These are phyloP conservation scores for Plantago elongata DNA, from an alignment of 257 asterid genomes.

Conservation along the genomic window DNA sequence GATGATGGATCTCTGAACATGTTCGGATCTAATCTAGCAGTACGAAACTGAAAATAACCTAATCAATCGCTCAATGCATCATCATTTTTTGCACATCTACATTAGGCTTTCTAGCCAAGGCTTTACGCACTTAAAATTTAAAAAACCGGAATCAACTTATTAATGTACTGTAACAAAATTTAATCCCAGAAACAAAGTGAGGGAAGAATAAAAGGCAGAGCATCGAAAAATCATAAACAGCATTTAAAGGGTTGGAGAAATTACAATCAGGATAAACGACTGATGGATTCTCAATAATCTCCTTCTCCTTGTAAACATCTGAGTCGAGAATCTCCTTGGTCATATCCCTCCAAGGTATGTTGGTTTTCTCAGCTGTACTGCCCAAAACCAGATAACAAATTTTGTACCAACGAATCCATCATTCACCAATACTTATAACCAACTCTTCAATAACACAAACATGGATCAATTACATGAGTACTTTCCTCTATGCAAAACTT, in stretches of 20 bases:
- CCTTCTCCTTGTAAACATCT: slow-evolving; percentile 73
- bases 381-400: slow-evolving; percentile 29
- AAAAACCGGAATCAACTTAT: too few species aligned
- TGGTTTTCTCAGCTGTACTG: slow-evolving; percentile 96
- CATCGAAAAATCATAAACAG: slow-evolving; percentile 5
- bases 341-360: slow-evolving; percentile 93
- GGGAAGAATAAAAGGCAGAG: background rate
- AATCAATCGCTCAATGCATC: background rate
- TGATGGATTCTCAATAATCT: slow-evolving; percentile 52
- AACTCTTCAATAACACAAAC: too few species aligned
- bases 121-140: too few species aligned
- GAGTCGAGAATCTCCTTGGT: slow-evolving; percentile 75
- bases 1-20: background rate
- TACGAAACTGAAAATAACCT: background rate
- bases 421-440: background rate
- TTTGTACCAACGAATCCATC: background rate
- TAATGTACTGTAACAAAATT: background rate
- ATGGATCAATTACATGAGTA: too few species aligned
- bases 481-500: too few species aligned
- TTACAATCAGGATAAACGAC: slow-evolving; percentile 86
- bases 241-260: slow-evolving; percentile 15
- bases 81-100: background rate
- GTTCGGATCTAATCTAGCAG: background rate
- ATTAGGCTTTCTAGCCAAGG: too few species aligned
- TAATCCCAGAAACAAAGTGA: background rate